These are phyloP conservation scores for Marasmius fiardii DNA, from an alignment of 1,284 basidiomycete species.

Conservation along the genomic window DNA sequence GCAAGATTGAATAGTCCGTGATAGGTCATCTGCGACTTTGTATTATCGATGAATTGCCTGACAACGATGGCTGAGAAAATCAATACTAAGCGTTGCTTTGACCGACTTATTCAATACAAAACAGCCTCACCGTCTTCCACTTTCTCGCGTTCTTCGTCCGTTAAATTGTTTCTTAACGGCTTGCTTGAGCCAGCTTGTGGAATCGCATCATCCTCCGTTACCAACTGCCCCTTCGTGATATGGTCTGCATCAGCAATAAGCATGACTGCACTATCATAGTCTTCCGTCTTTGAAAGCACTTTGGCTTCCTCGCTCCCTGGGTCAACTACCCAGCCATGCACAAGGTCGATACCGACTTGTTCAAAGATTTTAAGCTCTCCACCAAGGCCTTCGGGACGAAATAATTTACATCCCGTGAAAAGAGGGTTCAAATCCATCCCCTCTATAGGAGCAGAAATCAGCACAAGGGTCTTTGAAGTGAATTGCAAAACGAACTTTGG, in stretches of 20 bases:
- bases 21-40: conserved; percentile 84
- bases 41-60: conserved; percentile 67
- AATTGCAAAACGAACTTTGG: conserved; percentile 50
- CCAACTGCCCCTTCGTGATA: conserved; percentile 59
- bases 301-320: conserved; percentile 59
- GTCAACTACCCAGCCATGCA: conserved; percentile 93
- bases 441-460: conserved; percentile 36
- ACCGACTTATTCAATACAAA: not conserved
- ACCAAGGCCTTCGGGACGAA: conserved; percentile 56
- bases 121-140: conserved; percentile 61
- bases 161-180: conserved; percentile 27
- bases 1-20: conserved; percentile 73
- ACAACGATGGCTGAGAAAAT: conserved; percentile 56
- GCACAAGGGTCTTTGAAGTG: not conserved
- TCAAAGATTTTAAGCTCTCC: conserved; percentile 83
- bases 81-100: not conserved
- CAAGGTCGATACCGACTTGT: conserved; percentile 76
- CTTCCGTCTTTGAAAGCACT: conserved; percentile 49
- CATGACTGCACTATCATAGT: conserved; percentile 72
- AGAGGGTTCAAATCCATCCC: conserved; percentile 85
- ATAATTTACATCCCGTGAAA: conserved; percentile 67
- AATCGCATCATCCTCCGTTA: conserved; percentile 33
- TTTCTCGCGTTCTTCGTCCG: conserved; percentile 51
- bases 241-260: conserved; percentile 77
- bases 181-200: conserved; percentile 23